These are phyloP conservation scores for Jackrogersella minutella DNA, from an alignment of 495 filamentous ascomycete genomes.

Conservation along the genomic window DNA sequence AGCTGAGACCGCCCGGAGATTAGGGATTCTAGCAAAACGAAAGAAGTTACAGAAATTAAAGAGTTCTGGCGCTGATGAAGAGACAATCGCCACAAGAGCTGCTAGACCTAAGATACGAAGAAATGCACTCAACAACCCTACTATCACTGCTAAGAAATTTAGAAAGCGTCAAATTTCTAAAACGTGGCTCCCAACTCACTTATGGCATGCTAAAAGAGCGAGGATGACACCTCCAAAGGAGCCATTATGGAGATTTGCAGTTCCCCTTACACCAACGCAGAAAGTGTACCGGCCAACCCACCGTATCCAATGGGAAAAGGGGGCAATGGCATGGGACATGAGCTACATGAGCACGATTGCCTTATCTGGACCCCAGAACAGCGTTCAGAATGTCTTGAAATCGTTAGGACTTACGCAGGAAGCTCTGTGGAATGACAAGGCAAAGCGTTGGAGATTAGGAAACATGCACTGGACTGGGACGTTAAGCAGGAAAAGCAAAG, in stretches of 20 bases:
- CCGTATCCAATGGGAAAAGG: slow-evolving; percentile 68
- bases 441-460: slow-evolving; percentile 78
- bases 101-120: slow-evolving; percentile 74
- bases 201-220: slow-evolving; percentile 93
- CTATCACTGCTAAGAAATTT: slow-evolving; percentile 72
- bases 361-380: slow-evolving; percentile 71
- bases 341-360: slow-evolving; percentile 92
- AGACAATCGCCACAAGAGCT: slow-evolving; percentile 50
- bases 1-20: slow-evolving; percentile 79
- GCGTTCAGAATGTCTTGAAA: slow-evolving; percentile 70
- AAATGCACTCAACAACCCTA: slow-evolving; percentile 71
- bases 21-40: slow-evolving; percentile 70
- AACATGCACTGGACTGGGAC: slow-evolving; percentile 73
- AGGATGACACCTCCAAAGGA: slow-evolving; percentile 80
- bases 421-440: slow-evolving; percentile 66
- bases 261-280: slow-evolving; percentile 83
- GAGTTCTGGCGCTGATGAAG: slow-evolving; percentile 40
- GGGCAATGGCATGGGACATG: slow-evolving; percentile 86
- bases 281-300: slow-evolving; percentile 91
- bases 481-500: slow-evolving; percentile 66
- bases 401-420: slow-evolving; percentile 67
- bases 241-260: slow-evolving; percentile 86
- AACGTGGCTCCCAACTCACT: slow-evolving; percentile 92
- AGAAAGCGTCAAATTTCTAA: slow-evolving; percentile 88
- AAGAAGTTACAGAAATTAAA: slow-evolving; percentile 64